These are phyloP conservation scores for Phoma sp. DNA, from an alignment of 2,329 filamentous ascomycete genomes.

Conservation along the genomic window DNA sequence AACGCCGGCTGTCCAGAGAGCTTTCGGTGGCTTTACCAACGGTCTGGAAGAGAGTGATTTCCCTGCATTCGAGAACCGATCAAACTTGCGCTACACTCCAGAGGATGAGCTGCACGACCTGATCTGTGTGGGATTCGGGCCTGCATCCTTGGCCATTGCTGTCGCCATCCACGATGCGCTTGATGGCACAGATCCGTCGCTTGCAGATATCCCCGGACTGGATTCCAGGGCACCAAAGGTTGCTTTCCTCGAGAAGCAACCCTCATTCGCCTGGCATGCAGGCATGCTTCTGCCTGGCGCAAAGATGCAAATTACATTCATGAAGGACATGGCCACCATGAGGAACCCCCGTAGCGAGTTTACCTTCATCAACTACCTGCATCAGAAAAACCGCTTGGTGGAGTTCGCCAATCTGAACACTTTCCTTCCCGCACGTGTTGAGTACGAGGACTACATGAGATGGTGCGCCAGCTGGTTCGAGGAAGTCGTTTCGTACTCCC, in stretches of 20 bases:
- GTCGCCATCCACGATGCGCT: slow-evolving; percentile 83
- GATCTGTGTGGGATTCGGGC: slow-evolving; percentile 90
- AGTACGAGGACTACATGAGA: slow-evolving; percentile 94
- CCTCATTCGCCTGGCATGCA: slow-evolving; percentile 86
- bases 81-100: slow-evolving; percentile 60
- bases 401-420: slow-evolving; percentile 91
- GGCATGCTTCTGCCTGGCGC: slow-evolving; percentile 94
- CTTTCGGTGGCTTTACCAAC: slow-evolving; percentile 38
- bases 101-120: slow-evolving; percentile 77
- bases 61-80: slow-evolving; percentile 43
- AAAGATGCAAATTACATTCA: slow-evolving; percentile 97
- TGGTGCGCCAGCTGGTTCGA: slow-evolving; percentile 88
- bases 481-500: slow-evolving; percentile 73
- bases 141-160: slow-evolving; percentile 86
- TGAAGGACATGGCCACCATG: slow-evolving; percentile 92
- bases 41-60: slow-evolving; percentile 37
- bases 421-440: slow-evolving; percentile 81
- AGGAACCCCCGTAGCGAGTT: slow-evolving; percentile 88
- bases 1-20: slow-evolving; percentile 30
- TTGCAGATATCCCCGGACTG: slow-evolving; percentile 42
- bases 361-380: slow-evolving; percentile 94
- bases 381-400: slow-evolving; percentile 78
- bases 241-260: slow-evolving; percentile 86
- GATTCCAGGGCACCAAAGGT: slow-evolving; percentile 66
- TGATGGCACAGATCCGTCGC: slow-evolving; percentile 48